Conservation (phyloP, 2,329 filamentous ascomycete genomes). For the Ramularia endophylla region DNA sequence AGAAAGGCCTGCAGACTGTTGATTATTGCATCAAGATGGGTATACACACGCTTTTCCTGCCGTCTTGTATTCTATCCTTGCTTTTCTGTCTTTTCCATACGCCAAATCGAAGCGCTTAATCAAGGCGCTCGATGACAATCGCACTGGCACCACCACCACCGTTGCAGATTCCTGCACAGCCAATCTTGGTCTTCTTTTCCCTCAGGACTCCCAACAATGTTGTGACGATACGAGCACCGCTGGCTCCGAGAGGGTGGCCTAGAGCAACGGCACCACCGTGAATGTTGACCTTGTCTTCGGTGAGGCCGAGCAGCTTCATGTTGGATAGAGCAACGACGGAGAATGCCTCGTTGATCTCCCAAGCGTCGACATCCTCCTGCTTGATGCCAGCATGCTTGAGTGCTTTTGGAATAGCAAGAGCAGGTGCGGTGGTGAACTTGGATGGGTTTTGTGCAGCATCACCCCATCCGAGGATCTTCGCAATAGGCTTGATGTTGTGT, state of each 20-base stretch:
- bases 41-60: too few relatives aligned
- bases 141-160: slow-evolving; percentile 94
- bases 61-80: not conserved
- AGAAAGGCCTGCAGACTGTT: too few relatives aligned
- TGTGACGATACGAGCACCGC: slow-evolving; percentile 86
- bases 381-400: slow-evolving; percentile 87
- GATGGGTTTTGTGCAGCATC: slow-evolving; percentile 86
- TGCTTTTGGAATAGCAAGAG: slow-evolving; percentile 94
- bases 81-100: too few relatives aligned
- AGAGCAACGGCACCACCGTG: slow-evolving; percentile 94
- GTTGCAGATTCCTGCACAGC: slow-evolving; percentile 94
- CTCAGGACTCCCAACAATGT: slow-evolving; percentile 84
- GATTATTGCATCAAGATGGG: too few relatives aligned
- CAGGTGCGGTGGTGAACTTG: slow-evolving; percentile 92
- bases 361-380: slow-evolving; percentile 75
- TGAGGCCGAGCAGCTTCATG: slow-evolving; percentile 79
- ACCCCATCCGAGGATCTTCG: slow-evolving; percentile 96
- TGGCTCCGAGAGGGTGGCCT: slow-evolving; percentile 89
- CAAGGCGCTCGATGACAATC: slow-evolving; percentile 68
- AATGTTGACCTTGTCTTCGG: slow-evolving; percentile 84
- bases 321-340: slow-evolving; percentile 94
- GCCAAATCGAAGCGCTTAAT: too few relatives aligned
- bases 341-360: slow-evolving; percentile 99
- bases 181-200: slow-evolving; percentile 90
- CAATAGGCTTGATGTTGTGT: slow-evolving; percentile 83